Conservation (phyloP, 768 basidiomycete species). For the Tricholoma hemisulphureum region DNA sequence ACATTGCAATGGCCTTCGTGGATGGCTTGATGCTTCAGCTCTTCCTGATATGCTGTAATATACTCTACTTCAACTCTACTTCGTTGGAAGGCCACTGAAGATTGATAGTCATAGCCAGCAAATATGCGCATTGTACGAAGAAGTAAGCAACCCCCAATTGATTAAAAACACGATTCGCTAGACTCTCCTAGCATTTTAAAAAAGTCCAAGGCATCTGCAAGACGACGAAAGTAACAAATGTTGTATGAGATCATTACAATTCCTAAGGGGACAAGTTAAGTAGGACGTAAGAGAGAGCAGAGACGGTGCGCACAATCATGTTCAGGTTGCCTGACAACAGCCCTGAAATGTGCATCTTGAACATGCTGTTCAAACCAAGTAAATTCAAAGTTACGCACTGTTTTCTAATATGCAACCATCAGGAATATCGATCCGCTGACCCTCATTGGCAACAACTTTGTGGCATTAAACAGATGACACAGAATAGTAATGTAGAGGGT, state of each 20-base stretch:
- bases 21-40: not conserved
- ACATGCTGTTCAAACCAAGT: not conserved
- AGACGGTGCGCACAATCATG: constrained; percentile 56
- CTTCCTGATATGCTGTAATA: too few species aligned
- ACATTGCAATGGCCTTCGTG: not conserved
- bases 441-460: constrained; percentile 74
- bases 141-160: not conserved
- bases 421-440: constrained; percentile 78
- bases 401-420: constrained; percentile 81
- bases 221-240: not conserved
- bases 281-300: not conserved
- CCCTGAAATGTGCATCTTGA: constrained; percentile 34
- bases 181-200: not conserved
- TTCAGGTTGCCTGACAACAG: constrained; percentile 82
- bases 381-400: constrained; percentile 33
- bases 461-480: not conserved
- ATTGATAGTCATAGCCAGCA: not conserved
- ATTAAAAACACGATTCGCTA: not conserved
- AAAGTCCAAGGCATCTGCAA: not conserved
- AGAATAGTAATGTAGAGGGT: not conserved
- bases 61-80: constrained; percentile 5
- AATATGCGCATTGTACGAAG: not conserved
- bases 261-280: constrained; percentile 21
- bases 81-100: too few species aligned
- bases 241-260: constrained; percentile 22